Conservation (phyloP, 164 flowering plant species). For the Chimonanthus salicifolius region DNA sequence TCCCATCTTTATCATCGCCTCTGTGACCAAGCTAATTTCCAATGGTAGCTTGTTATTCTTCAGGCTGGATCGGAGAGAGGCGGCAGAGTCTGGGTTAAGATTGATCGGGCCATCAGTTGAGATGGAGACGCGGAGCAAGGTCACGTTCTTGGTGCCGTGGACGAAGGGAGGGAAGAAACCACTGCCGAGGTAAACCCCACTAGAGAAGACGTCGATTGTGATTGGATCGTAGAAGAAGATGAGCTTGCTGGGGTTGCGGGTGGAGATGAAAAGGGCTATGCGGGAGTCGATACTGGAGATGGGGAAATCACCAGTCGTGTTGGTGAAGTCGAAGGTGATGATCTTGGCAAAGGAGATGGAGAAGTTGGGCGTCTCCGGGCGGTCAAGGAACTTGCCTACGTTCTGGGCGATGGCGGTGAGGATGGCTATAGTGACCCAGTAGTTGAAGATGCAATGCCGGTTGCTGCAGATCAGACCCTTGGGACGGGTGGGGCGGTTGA, state of each 20-base stretch:
- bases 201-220: slow-evolving; percentile 29
- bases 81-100: slow-evolving; percentile 23
- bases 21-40: slow-evolving; percentile 52
- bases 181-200: slow-evolving; percentile 28
- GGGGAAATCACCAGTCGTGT: not conserved
- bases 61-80: slow-evolving; percentile 33
- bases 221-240: slow-evolving; percentile 42
- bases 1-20: slow-evolving; percentile 62
- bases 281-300: slow-evolving; percentile 28
- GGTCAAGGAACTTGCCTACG: slow-evolving; percentile 55
- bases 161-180: slow-evolving; percentile 24
- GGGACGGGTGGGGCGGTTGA: slow-evolving; percentile 59
- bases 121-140: slow-evolving; percentile 25
- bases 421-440: slow-evolving; percentile 45
- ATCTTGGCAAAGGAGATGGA: slow-evolving; percentile 46
- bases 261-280: slow-evolving; percentile 39
- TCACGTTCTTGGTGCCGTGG: slow-evolving; percentile 40
- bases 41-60: slow-evolving; percentile 52
- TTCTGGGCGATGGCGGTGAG: slow-evolving; percentile 49
- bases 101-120: slow-evolving; percentile 8
- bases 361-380: slow-evolving; percentile 75
- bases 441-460: slow-evolving; percentile 51
- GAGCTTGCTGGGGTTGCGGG: slow-evolving; percentile 68
- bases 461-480: slow-evolving; percentile 26
- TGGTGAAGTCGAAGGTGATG: slow-evolving; percentile 57